Evolutionary conservation across 2,329 filamentous ascomycete species (phyloP), one percentile per base, ranked within the genome.

Genomic region (Alternaria conjuncta): DNA sequence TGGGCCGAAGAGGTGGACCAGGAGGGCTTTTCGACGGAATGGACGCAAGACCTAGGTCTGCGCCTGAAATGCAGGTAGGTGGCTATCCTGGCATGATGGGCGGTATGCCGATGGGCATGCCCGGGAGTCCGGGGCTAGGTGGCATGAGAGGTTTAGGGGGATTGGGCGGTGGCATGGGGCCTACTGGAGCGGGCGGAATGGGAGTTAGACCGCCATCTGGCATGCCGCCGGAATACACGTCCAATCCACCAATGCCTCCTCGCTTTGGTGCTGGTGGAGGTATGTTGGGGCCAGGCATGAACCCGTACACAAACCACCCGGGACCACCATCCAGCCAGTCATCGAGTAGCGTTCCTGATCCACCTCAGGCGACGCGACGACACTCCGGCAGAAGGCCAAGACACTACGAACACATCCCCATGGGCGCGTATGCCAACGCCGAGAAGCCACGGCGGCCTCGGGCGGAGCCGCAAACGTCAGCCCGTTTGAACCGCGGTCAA

Each of bases 341-440:
- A n/a, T 56, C 59, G 26, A 47, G 55, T 30, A 56, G 36, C 12
- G 53, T 23, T 23, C 41, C 54, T 6, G 10, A 28, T 15, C 21
- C 53, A 41, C 53, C 51, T 10, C 36, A 44, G 53, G 15, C 45
- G 11, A 13, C 57, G 15, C 57, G 57, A 28, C 30, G 20, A 56
- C 6, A 11, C 23, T 21, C 50, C 10, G 20, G 30, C 18, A 53
- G 18, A 32, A 20, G 15, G 13, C 30, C 49, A 21, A 47, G 44
- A 6, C 45, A 64, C 23, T 51, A 72, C 28, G 64, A 66, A 32
- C 55, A 57, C 11, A 57, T 71, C 12, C 64, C 71, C 20, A 65
- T 67, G 60, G 67, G 66, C n/a, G 63, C 60, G 12, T 69, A 67
- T 57, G 55, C 65, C 20, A 32, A 45, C 11, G 26, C 63, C 5